Percentiles rank a stretch among this genome's conserved stretches.
phyloP scores from a whole-genome alignment of 2,329 filamentous ascomycete species.

The Aureobasidium melanogenum region DNA sequence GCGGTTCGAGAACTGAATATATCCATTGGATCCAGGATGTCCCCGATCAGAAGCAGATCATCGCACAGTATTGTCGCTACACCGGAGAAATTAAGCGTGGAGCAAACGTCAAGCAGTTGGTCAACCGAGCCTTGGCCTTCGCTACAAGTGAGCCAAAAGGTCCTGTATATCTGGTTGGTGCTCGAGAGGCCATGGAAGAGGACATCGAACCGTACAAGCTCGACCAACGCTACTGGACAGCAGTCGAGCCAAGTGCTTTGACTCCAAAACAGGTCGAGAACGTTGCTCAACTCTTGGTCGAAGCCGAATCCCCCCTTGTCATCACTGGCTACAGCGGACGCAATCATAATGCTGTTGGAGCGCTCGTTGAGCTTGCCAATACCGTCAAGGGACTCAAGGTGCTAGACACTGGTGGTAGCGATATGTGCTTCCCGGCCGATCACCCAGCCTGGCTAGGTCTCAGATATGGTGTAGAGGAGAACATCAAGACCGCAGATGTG shows the following conservation, averaged over 20 bases:
- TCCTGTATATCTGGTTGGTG: constrained; percentile 69
- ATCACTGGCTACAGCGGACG: constrained; percentile 64
- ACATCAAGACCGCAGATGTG: constrained; percentile 68
- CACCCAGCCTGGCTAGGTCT: constrained; percentile 55
- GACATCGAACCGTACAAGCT: constrained; percentile 67
- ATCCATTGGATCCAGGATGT: constrained; percentile 85
- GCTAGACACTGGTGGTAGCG: constrained; percentile 66
- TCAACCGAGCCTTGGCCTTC: constrained; percentile 76
- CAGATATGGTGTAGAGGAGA: constrained; percentile 63
- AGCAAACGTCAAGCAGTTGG: constrained; percentile 80
- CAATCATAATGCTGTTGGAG: constrained; percentile 53
- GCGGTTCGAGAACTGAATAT: constrained; percentile 70
- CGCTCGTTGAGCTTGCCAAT: constrained; percentile 59
- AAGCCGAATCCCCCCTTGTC: constrained; percentile 57
- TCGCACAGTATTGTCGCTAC: constrained; percentile 80
- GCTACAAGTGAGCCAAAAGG: constrained; percentile 68
- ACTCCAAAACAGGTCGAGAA: constrained; percentile 44
- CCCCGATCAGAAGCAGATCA: constrained; percentile 70
- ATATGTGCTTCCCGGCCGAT: constrained; percentile 71
- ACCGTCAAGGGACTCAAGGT: constrained; percentile 61
- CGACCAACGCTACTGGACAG: constrained; percentile 60
- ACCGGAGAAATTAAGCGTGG: constrained; percentile 74
- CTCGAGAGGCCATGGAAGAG: constrained; percentile 77
- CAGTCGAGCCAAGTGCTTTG: constrained; percentile 58
- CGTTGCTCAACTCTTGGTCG: constrained; percentile 55